Evolutionary conservation across 2,329 filamentous ascomycete genomes (phyloP).

Genomic region (Colletotrichum caudatum): DNA sequence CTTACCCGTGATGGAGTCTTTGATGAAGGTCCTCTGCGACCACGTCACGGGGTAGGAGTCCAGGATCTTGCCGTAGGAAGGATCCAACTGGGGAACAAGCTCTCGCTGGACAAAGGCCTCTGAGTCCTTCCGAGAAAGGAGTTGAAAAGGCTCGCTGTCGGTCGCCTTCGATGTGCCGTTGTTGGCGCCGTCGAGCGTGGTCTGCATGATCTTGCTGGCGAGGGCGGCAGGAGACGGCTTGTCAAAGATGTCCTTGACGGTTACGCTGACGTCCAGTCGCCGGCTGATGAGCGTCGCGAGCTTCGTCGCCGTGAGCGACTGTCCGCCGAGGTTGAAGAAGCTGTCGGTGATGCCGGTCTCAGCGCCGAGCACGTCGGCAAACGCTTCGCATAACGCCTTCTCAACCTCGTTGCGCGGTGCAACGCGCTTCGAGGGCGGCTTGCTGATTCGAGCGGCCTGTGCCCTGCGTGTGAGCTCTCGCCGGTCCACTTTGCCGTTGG

Average conservation of each 20-base stretch:
- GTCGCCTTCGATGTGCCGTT: background rate
- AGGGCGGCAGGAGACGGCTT: conserved; percentile 26
- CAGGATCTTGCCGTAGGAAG: background rate
- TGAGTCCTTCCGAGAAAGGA: conserved; percentile 27
- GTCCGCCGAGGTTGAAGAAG: conserved; percentile 42
- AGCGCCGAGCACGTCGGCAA: conserved; percentile 26
- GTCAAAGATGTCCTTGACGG: conserved; percentile 41
- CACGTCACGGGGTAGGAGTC: conserved; percentile 29
- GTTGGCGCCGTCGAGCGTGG: background rate
- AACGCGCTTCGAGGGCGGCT: background rate
- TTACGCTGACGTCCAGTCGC: conserved; percentile 12
- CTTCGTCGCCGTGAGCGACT: conserved; percentile 38
- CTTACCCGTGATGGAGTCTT: conserved; percentile 11
- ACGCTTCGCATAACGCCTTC: conserved; percentile 37
- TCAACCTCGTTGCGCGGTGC: conserved; percentile 29
- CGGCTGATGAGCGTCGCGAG: conserved; percentile 28
- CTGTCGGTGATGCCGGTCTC: conserved; percentile 34
- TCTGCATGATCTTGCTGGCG: conserved; percentile 20
- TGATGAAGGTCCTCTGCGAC: conserved; percentile 26
- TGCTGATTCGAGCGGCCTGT: conserved; percentile 13
- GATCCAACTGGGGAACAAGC: conserved; percentile 15
- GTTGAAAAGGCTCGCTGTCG: conserved; percentile 32
- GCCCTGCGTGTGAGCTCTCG: conserved; percentile 38
- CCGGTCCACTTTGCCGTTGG: conserved; percentile 46
- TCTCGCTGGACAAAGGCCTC: conserved; percentile 23